Percentiles rank a stretch among this genome's conserved stretches.
These are phyloP conservation scores for Plasmodium relictum DNA, from an alignment of 169 alveolate species.

Conservation along the genomic window DNA sequence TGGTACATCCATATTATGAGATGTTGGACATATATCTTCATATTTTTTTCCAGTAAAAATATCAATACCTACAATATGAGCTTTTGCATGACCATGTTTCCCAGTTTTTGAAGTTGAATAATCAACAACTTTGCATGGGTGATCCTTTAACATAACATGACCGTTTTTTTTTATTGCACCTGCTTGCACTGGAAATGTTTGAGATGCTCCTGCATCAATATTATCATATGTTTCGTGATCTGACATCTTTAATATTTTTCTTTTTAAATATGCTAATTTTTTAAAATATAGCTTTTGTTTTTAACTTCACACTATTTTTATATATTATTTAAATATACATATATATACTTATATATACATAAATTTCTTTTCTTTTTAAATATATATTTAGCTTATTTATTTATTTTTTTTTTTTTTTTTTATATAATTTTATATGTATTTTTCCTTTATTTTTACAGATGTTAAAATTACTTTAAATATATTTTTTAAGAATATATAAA, in stretches of 20 bases:
- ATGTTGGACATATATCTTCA: conserved; percentile 98
- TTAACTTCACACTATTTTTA: no score
- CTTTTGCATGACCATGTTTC: conserved; percentile 99
- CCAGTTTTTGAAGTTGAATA: conserved; percentile 98
- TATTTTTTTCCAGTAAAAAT: conserved; percentile 97
- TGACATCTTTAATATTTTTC: conserved; percentile 35
- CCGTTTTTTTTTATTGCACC: conserved; percentile 97
- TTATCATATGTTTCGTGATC: conserved; percentile 87
- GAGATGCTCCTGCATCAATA: conserved; percentile 97
- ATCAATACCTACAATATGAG: conserved; percentile 98
- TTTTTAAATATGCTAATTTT: background rate
- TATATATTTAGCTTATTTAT: background rate
- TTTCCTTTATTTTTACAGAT: background rate
- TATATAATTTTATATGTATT: background rate
- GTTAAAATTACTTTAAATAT: background rate
- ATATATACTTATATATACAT: no score
- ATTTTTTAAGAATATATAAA: conserved; percentile 2
- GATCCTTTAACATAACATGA: conserved; percentile 97
- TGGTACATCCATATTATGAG: conserved; percentile 98
- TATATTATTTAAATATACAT: no score
- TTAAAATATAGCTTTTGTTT: background rate
- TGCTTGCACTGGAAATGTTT: conserved; percentile 96
- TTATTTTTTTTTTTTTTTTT: background rate
- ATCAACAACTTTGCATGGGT: conserved; percentile 98
- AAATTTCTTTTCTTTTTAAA: no score